Conservation (phyloP, 306 rosid genomes). For the Astragalus glycyphyllos region DNA sequence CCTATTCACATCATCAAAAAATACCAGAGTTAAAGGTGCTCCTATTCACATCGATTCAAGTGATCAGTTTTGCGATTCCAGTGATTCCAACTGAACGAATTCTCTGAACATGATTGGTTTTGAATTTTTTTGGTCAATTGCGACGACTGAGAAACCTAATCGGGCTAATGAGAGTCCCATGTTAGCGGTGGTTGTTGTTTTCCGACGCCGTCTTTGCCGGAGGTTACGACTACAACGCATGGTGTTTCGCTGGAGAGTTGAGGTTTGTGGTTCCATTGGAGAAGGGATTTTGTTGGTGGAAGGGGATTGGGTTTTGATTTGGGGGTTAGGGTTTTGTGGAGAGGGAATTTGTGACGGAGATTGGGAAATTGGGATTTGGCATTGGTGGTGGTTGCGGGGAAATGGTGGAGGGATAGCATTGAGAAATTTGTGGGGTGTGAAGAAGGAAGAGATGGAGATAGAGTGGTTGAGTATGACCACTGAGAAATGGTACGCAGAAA, state of each 20-base stretch:
- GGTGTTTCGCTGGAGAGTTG: conserved; percentile 90
- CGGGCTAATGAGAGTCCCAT: conserved; percentile 96
- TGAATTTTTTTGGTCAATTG: too few species aligned
- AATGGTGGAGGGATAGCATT: conserved; percentile 28
- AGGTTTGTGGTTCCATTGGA: conserved; percentile 94
- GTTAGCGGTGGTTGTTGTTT: conserved; percentile 94
- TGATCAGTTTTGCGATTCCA: too few species aligned
- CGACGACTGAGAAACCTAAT: conserved; percentile 82
- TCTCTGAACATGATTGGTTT: too few species aligned
- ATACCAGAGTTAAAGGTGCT: too few species aligned
- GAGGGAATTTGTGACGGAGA: background rate
- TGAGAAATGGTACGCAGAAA: background rate
- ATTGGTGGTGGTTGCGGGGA: conserved; percentile 8
- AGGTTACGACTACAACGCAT: conserved; percentile 87
- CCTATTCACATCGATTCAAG: too few species aligned
- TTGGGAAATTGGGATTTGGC: conserved; percentile 49
- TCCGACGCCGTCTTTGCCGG: conserved; percentile 95
- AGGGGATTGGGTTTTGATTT: background rate
- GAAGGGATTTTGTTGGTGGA: conserved; percentile 48
- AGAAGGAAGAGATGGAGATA: background rate
- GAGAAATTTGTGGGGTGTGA: background rate
- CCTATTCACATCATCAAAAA: too few species aligned
- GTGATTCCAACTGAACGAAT: too few species aligned
- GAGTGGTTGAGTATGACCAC: conserved; percentile 1
- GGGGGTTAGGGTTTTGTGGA: conserved; percentile 47